Evolutionary conservation across 2,329 filamentous ascomycete species (phyloP).

Genomic region (Chaetothyriales sp.): DNA sequence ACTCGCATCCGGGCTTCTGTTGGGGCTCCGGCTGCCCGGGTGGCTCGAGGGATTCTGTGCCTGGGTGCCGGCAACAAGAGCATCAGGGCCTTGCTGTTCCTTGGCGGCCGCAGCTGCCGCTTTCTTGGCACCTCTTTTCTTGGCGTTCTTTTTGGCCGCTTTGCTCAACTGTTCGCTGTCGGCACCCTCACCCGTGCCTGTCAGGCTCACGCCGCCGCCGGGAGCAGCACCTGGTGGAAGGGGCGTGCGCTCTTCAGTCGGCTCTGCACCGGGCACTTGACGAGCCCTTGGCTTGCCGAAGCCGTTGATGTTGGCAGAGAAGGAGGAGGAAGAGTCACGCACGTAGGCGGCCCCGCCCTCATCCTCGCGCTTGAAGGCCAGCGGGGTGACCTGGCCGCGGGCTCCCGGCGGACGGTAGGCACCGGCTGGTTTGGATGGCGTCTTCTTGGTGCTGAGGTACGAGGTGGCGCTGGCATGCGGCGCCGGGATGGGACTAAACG

Average conservation of each 20-base stretch:
- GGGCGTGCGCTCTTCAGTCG: constrained; percentile 40
- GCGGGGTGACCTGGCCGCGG: constrained; percentile 71
- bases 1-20: constrained; percentile 36
- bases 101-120: constrained; percentile 63
- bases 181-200: constrained; percentile 48
- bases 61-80: constrained; percentile 12
- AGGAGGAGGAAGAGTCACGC: constrained; percentile 61
- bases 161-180: constrained; percentile 61
- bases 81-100: constrained; percentile 18
- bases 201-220: constrained; percentile 51
- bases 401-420: constrained; percentile 92
- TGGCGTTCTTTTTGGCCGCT: constrained; percentile 89
- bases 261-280: constrained; percentile 75
- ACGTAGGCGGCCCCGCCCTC: constrained; percentile 84
- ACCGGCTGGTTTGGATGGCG: constrained; percentile 90
- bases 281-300: constrained; percentile 63
- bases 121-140: constrained; percentile 92
- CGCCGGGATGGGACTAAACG: constrained; percentile 57
- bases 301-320: constrained; percentile 53
- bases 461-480: constrained; percentile 72
- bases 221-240: constrained; percentile 56
- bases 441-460: constrained; percentile 78
- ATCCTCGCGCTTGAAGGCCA: constrained; percentile 95
- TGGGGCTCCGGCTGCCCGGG: constrained; percentile 26
- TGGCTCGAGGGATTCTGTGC: constrained; percentile 11